phyloP scores from a whole-genome alignment of 1,284 basidiomycete genomes.

The Malassezia dermatis region DNA sequence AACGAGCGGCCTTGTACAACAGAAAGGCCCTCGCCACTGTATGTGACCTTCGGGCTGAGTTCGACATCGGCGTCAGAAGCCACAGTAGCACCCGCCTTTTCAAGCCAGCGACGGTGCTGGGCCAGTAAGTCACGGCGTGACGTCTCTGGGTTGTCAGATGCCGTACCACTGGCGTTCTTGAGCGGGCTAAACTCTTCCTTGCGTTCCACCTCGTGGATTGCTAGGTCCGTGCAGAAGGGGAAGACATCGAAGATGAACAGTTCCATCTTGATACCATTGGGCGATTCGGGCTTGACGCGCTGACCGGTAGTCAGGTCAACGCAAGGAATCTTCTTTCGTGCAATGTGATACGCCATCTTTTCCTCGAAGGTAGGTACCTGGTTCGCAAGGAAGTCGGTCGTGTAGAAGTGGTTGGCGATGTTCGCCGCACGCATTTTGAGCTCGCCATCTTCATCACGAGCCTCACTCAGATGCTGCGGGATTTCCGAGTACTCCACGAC shows the following conservation, averaged over 20 bases:
- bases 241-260: constrained; percentile 99
- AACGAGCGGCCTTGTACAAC: constrained; percentile 67
- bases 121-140: constrained; percentile 76
- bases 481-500: constrained; percentile 99
- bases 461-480: constrained; percentile 70
- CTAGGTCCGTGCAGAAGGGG: constrained; percentile 67
- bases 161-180: constrained; percentile 91
- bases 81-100: constrained; percentile 65
- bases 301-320: constrained; percentile 53
- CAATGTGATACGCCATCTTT: constrained; percentile 91
- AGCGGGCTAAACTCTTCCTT: constrained; percentile 88
- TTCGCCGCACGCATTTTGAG: constrained; percentile 88
- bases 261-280: constrained; percentile 99
- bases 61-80: constrained; percentile 69
- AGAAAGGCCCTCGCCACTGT: constrained; percentile 83
- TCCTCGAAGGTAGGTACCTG: constrained; percentile 69
- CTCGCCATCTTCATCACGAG: constrained; percentile 57
- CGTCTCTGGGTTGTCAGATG: constrained; percentile 85
- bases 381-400: constrained; percentile 67
- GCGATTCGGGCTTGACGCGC: constrained; percentile 65
- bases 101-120: constrained; percentile 80
- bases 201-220: constrained; percentile 78
- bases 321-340: constrained; percentile 89
- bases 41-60: constrained; percentile 74
- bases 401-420: constrained; percentile 98